Conservation (phyloP, 2,329 filamentous ascomycete genomes). For the Alternaria longipes region DNA sequence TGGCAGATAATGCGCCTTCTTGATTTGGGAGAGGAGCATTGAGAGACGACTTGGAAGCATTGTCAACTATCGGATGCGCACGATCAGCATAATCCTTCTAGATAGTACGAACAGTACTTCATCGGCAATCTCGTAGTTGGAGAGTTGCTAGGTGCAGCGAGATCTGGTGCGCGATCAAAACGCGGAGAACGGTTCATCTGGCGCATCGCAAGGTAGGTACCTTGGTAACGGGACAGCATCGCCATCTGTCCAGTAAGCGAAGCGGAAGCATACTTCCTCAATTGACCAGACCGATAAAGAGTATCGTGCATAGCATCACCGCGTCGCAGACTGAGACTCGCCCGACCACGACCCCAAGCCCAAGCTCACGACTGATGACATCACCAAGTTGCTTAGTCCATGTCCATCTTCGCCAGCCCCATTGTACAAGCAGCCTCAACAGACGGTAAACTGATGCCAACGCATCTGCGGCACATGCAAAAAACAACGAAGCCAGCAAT, state of each 20-base stretch:
- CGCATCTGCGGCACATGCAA: not conserved
- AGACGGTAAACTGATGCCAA: not conserved
- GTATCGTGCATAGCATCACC: not conserved
- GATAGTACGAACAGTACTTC: not conserved
- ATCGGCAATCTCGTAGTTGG: not conserved
- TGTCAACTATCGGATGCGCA: not conserved
- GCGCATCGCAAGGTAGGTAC: not conserved
- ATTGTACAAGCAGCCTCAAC: not conserved
- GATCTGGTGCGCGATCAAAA: not conserved
- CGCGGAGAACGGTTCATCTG: slow-evolving; percentile 1
- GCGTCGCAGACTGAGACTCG: not conserved
- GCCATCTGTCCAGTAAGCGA: not conserved
- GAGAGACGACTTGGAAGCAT: not conserved
- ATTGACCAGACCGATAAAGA: not conserved
- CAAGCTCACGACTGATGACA: slow-evolving; percentile 1
- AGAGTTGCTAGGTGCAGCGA: not conserved
- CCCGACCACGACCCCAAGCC: not conserved
- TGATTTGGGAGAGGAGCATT: not conserved
- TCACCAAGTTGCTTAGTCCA: not conserved
- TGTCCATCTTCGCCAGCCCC: not conserved
- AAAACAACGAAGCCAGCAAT: not conserved
- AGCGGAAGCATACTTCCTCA: not conserved
- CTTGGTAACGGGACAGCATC: not conserved
- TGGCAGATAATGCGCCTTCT: not conserved
- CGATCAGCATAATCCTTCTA: not conserved